Base-by-base conservation (phyloP, 2,329 filamentous ascomycete genomes). In the Chaetomium globosum region DNA sequence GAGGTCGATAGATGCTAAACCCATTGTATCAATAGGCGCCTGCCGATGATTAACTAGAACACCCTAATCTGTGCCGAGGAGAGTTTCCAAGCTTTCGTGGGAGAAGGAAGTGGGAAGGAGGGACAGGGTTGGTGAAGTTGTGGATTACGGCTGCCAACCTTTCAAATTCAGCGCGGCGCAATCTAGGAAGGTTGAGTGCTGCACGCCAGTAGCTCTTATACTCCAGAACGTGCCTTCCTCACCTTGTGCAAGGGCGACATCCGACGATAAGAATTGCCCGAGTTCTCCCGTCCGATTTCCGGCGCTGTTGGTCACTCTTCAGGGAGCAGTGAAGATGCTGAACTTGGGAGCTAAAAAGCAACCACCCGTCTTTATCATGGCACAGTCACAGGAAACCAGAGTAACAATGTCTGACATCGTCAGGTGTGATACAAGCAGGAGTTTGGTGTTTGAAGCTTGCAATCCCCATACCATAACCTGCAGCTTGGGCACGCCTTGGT, bases 21-120 rank as follows among this genome's bases (percentile, higher is more conserved):
- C 65, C 65, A 66, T 64, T 49, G 26, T 23, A 33, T 26, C n/a
- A 30, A 36, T 36, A 21, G 9, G 51, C 26, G 51, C n/a, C 10
- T 57, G 55, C 21, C 26, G 49, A 36, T n/a, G 7, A 12, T 53
- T 48, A 48, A 54, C 16, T 16, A 12, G 4, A 12, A 28, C 30
- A 30, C 23, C 5, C 31, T 3, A 8, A 13, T 51, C 4, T 21
- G 23, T 23, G 10, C 16, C 43, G 5, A 19, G 49, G 36, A 56
- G 31, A 43, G 16, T 39, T 39, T 7, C 21, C 16, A 56, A 33
- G 7, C 16, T 55, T 52, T 10, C 4, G n/a, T 12, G n/a, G n/a
- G 28, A 55, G 28, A 8, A 51, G 19, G 26, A 59, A 33, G 26
- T 49, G 51, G 51, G 52, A 54, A 54, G 31, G 52, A 54, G 21